A percentile compares a stretch with the other conserved stretches of the same genome.
Evolutionary conservation across 306 rosid genomes (phyloP).

Genomic region (Quercus aquifolioides): DNA sequence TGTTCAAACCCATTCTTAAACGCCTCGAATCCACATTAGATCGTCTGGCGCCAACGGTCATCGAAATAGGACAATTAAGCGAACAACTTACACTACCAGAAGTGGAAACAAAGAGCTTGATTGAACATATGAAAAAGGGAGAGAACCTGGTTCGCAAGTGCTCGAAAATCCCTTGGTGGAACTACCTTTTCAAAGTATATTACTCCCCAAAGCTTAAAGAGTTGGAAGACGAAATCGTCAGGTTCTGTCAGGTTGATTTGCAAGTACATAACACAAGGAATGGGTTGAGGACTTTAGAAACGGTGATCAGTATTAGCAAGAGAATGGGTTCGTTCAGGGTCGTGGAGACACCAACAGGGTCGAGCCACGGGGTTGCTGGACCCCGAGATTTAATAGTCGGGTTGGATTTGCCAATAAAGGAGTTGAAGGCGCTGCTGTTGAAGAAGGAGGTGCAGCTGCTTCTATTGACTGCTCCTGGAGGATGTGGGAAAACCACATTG

Average conservation of each 20-base stretch:
- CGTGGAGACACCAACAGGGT: background rate
- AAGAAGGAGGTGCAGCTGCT: conserved; percentile 6
- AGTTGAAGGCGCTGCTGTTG: conserved; percentile 19
- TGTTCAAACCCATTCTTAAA: conserved; percentile 28
- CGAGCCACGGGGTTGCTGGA: too few relatives aligned
- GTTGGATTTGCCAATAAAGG: conserved; percentile 18
- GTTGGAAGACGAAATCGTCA: conserved; percentile 11
- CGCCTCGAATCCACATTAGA: conserved; percentile 12
- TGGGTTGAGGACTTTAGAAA: too few relatives aligned
- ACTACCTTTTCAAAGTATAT: conserved; percentile 5
- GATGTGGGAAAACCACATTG: conserved; percentile 56
- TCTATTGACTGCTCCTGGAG: conserved; percentile 42
- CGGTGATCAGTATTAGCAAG: too few relatives aligned
- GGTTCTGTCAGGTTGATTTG: conserved; percentile 15
- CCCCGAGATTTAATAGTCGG: background rate
- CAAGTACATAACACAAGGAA: conserved; percentile 16
- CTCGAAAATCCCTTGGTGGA: conserved; percentile 27
- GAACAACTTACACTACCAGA: background rate
- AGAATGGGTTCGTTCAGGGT: background rate
- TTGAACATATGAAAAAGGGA: conserved; percentile 17
- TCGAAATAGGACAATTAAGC: conserved; percentile 23
- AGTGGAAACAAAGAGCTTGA: conserved; percentile 12
- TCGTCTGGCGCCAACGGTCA: conserved; percentile 10
- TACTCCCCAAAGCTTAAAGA: conserved; percentile 34
- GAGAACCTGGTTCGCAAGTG: conserved; percentile 29